These are phyloP conservation scores for Seminavis robusta DNA, from an alignment of 108 stramenopile species.

Conservation along the genomic window DNA sequence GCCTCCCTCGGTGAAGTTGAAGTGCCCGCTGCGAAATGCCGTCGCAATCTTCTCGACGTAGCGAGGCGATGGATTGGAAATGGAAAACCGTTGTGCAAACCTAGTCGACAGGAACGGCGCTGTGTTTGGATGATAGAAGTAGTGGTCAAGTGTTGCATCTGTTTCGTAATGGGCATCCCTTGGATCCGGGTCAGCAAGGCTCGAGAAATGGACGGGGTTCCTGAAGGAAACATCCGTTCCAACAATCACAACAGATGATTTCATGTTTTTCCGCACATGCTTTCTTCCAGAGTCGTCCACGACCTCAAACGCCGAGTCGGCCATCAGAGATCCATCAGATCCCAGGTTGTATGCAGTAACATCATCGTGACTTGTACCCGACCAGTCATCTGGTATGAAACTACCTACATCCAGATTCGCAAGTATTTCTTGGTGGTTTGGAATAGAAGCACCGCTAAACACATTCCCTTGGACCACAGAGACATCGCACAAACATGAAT, in stretches of 20 bases:
- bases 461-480: slow-evolving; percentile 2
- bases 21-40: slow-evolving; percentile 64
- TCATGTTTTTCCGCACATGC: slow-evolving; percentile 24
- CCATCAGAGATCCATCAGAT: slow-evolving; percentile 1
- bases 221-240: slow-evolving; percentile 12
- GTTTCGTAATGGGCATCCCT: slow-evolving; percentile 40
- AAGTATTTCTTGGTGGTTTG: slow-evolving; percentile 18
- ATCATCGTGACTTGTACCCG: neutral
- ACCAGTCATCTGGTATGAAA: neutral
- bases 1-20: slow-evolving; percentile 2
- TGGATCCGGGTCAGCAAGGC: slow-evolving; percentile 14
- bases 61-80: slow-evolving; percentile 67
- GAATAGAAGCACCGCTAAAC: neutral
- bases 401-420: slow-evolving; percentile 30
- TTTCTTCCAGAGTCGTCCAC: slow-evolving; percentile 12
- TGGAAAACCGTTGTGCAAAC: slow-evolving; percentile 57
- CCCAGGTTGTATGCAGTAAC: slow-evolving; percentile 2
- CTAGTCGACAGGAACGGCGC: slow-evolving; percentile 55
- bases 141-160: slow-evolving; percentile 64
- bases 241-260: slow-evolving; percentile 5
- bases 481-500: slow-evolving; percentile 15
- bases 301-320: slow-evolving; percentile 27
- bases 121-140: slow-evolving; percentile 45
- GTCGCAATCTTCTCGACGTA: slow-evolving; percentile 31
- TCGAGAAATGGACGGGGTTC: slow-evolving; percentile 31